phyloP scores from a whole-genome alignment of 345 rosid species.

The Moringa oleifera region DNA sequence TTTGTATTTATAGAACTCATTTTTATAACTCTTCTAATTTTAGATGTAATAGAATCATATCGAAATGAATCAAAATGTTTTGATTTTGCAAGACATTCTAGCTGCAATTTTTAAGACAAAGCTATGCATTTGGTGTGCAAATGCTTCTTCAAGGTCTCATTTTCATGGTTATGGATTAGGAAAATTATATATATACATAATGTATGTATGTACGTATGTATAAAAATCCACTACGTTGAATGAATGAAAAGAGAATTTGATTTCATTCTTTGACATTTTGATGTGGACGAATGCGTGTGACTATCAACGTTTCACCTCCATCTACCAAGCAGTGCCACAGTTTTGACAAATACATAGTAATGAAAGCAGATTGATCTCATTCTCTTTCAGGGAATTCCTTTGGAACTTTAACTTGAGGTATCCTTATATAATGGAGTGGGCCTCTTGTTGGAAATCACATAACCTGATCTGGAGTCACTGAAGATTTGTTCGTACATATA shows the following conservation, averaged over 20 bases:
- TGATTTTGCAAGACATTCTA: not conserved
- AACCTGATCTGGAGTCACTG: conserved; percentile 17
- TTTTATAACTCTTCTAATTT: not conserved
- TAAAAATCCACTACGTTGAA: too few species aligned
- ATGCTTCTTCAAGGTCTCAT: conserved; percentile 9
- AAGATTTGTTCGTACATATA: not conserved
- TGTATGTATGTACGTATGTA: too few species aligned
- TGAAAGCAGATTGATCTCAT: not conserved
- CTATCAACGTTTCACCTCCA: too few species aligned
- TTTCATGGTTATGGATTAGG: too few species aligned
- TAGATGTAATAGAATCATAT: not conserved
- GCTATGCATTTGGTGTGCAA: conserved; percentile 16
- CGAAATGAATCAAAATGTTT: too few species aligned
- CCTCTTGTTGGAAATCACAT: not conserved
- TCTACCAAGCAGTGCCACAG: too few species aligned
- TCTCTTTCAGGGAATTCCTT: not conserved
- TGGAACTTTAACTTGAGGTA: not conserved
- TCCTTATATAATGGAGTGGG: not conserved
- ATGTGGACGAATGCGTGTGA: too few species aligned
- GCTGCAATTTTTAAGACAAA: conserved; percentile 19
- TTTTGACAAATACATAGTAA: too few species aligned
- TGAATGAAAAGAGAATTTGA: not conserved
- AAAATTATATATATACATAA: too few species aligned
- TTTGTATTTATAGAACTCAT: not conserved
- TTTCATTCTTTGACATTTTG: too few species aligned